A percentile compares a stretch with the other conserved stretches of the same genome.
Evolutionary conservation across 345 rosid genomes (phyloP).

Genomic region (Noccaea bulbosa): DNA sequence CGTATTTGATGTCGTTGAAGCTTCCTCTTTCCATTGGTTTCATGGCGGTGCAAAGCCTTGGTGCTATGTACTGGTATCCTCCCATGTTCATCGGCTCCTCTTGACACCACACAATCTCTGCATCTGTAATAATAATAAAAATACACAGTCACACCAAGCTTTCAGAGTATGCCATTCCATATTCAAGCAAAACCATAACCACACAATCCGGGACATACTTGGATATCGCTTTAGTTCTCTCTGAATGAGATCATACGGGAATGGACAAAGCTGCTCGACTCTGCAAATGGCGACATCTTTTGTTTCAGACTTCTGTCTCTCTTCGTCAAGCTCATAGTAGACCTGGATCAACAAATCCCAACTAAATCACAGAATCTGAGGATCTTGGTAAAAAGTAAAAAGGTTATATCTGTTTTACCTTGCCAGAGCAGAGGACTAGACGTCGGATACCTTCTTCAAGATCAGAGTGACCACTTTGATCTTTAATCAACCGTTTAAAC

Average conservation of each 20-base stretch:
- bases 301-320: slow-evolving; percentile 51
- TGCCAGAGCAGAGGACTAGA: slow-evolving; percentile 88
- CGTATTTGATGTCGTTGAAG: slow-evolving; percentile 64
- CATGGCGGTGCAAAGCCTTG: slow-evolving; percentile 69
- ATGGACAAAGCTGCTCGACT: slow-evolving; percentile 78
- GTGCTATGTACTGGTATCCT: slow-evolving; percentile 57
- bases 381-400: not conserved
- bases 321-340: slow-evolving; percentile 75
- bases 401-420: slow-evolving; percentile 49
- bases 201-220: slow-evolving; percentile 46
- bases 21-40: slow-evolving; percentile 57
- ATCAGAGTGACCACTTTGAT: slow-evolving; percentile 73
- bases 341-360: slow-evolving; percentile 39
- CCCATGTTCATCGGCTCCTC: slow-evolving; percentile 97
- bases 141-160: slow-evolving; percentile 4
- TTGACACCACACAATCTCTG: slow-evolving; percentile 85
- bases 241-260: slow-evolving; percentile 74
- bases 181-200: not conserved
- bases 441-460: slow-evolving; percentile 83
- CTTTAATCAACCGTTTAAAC: slow-evolving; percentile 90
- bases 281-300: slow-evolving; percentile 77
- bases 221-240: slow-evolving; percentile 78
- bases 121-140: slow-evolving; percentile 41
- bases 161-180: not conserved
- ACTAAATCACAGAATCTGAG: not conserved